Evolutionary conservation across 2,329 filamentous ascomycete species (phyloP), one percentile per base, ranked within the genome.

Genomic region (Aspergillus terreus): DNA sequence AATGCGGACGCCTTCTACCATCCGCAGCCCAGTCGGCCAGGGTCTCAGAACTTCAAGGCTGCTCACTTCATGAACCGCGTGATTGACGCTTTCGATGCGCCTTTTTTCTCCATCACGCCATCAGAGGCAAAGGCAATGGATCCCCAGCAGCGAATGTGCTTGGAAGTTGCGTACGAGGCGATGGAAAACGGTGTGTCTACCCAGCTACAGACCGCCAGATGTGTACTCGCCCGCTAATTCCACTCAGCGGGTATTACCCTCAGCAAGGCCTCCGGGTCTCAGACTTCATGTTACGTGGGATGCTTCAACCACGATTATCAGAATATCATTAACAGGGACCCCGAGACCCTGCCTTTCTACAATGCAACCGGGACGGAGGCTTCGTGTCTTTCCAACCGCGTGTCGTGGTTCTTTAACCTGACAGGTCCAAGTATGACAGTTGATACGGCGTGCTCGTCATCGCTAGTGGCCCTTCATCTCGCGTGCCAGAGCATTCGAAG

Each of bases 181-280:
- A 56, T 82, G 0, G 73, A 76, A 44, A 70, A 62, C 50, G 70
- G 62, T 12, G 70, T 68, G 7, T 53, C 7, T 38, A 23, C 14
- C 35, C 35, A 38, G 4, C 23, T 17, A 15, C 14, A 38, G 2
- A 38, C 4, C n/a, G 23, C 23, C 23, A 23, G 23, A 23, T 23
- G 23, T 23, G 6, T 23, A 23, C 2, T 5, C 23, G 5, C 23
- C 23, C 23, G 6, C 23, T 61, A 11, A 49, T 10, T 6, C n/a
- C n/a, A 11, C 4, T 10, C 23, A 44, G 63, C 70, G 15, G 58
- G 49, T 27, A 32, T 32, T 19, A 42, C 46, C 33, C 15, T 48
- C 4, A 36, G 42, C 14, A 10, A 32, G 6, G 50, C 63, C 19
- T 54, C 56, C 3, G 62, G 58, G 1, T 58, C 61, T 14, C 63